phyloP scores from a whole-genome alignment of 2,329 filamentous ascomycete genomes.

The Exophiala sp. region DNA sequence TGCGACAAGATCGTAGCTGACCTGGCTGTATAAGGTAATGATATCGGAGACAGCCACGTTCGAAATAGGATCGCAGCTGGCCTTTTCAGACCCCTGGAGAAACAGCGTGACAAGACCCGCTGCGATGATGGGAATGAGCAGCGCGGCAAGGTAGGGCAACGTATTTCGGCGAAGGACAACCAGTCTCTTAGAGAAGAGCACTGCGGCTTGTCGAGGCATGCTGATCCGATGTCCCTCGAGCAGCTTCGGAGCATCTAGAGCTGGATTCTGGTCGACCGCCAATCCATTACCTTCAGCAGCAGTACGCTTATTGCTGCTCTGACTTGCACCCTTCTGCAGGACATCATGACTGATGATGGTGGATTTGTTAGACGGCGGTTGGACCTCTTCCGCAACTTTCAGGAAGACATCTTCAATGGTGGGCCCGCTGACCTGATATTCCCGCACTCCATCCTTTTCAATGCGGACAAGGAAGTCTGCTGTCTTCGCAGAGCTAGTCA shows the following conservation, averaged over 20 bases:
- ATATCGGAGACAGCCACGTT: slow-evolving; percentile 33
- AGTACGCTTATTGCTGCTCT: slow-evolving; percentile 16
- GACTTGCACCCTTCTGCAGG: slow-evolving; percentile 16
- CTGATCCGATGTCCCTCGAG: slow-evolving; percentile 64
- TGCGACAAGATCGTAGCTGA: slow-evolving; percentile 34
- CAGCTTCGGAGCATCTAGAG: slow-evolving; percentile 40
- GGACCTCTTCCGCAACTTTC: slow-evolving; percentile 73
- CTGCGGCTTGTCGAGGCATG: slow-evolving; percentile 62
- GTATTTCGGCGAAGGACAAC: slow-evolving; percentile 74
- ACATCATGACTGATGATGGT: slow-evolving; percentile 2
- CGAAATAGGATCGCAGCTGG: slow-evolving; percentile 49
- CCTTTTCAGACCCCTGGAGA: slow-evolving; percentile 52
- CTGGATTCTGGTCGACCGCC: slow-evolving; percentile 13
- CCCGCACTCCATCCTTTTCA: slow-evolving; percentile 59
- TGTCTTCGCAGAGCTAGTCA: slow-evolving; percentile 63
- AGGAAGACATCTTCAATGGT: slow-evolving; percentile 92
- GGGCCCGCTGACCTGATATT: slow-evolving; percentile 81
- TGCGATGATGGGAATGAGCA: slow-evolving; percentile 71
- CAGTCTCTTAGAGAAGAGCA: slow-evolving; percentile 71
- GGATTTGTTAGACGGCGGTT: slow-evolving; percentile 21
- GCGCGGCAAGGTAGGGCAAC: slow-evolving; percentile 66
- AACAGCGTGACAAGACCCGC: slow-evolving; percentile 75
- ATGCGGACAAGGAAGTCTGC: slow-evolving; percentile 65
- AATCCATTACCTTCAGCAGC: slow-evolving; percentile 11
- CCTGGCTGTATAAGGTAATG: slow-evolving; percentile 31